Percentiles rank a stretch among this genome's conserved stretches.
phyloP scores from a whole-genome alignment of 2,329 filamentous ascomycete species.

The Exophiala phaeomuriformis region DNA sequence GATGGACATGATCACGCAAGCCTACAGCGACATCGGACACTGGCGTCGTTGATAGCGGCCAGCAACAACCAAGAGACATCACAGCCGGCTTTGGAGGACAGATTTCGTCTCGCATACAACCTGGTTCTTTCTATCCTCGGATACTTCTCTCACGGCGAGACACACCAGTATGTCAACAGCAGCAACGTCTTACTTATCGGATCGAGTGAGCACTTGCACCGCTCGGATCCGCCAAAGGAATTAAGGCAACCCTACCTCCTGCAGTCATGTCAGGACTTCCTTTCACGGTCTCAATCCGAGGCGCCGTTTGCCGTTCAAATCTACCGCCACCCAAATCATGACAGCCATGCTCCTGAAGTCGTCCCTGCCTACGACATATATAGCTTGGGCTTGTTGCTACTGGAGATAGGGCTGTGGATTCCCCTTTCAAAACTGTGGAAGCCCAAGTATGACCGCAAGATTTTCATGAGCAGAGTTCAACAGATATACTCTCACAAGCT shows the following conservation, averaged over 20 bases:
- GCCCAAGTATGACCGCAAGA: slow-evolving; percentile 53
- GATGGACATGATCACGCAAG: slow-evolving; percentile 19
- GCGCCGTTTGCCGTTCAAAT: slow-evolving; percentile 48
- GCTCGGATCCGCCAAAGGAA: slow-evolving; percentile 32
- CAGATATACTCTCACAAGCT: slow-evolving; percentile 56
- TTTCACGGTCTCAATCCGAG: slow-evolving; percentile 16
- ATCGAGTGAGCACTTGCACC: slow-evolving; percentile 17
- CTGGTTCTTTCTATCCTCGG: slow-evolving; percentile 51
- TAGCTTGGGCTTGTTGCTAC: slow-evolving; percentile 53
- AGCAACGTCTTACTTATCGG: slow-evolving; percentile 55
- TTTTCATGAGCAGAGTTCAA: slow-evolving; percentile 58
- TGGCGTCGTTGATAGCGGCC: slow-evolving; percentile 24
- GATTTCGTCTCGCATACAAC: slow-evolving; percentile 55
- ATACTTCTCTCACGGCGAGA: slow-evolving; percentile 49
- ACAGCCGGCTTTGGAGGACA: slow-evolving; percentile 48
- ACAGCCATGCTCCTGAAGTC: slow-evolving; percentile 16
- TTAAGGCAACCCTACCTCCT: slow-evolving; percentile 24
- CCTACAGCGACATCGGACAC: slow-evolving; percentile 23
- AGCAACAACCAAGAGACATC: slow-evolving; percentile 33
- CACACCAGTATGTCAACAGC: slow-evolving; percentile 59
- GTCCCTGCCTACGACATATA: slow-evolving; percentile 50
- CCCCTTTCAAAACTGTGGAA: slow-evolving; percentile 58
- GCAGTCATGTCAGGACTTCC: slow-evolving; percentile 26
- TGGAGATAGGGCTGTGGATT: slow-evolving; percentile 59
- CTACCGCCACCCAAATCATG: slow-evolving; percentile 51